Base-by-base conservation (phyloP, 1,284 basidiomycete genomes). In the Xerocomus cyaneibrunnescens region DNA sequence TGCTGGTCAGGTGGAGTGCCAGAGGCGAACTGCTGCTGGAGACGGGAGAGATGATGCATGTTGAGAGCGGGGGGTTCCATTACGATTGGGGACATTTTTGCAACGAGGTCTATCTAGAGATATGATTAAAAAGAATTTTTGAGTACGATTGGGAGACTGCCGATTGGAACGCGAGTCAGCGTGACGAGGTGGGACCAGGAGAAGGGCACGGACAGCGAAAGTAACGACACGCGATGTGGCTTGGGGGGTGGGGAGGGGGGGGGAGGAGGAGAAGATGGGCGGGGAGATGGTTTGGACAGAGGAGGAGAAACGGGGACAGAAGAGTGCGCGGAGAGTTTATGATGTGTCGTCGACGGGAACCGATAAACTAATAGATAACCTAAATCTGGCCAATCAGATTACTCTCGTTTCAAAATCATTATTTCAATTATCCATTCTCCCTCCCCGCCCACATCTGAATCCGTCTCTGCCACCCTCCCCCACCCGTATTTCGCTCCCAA, bases 61-160 rank as follows among this genome's bases (percentile, higher is more conserved):
- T 67, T 74, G 58, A 78, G 62, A 22, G 75, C 67, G 45, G 79
- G 76, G 30, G 76, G 61, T 64, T 81, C 79, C 62, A 77, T 71
- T 56, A 73, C 61, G 56, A 74, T 61, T 57, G 73, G 69, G 35
- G 71, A 71, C 72, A 75, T 74, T 69, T 68, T 49, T 52, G 50
- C 46, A 22, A 54, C 32, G 39, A 55, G 42, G 48, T 56, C 35
- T 55, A 70, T 67, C 57, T 67, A 69, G 65, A 59, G 68, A 70
- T 70, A 57, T 42, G 65, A 70, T 66, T 65, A 65, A 62, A 62
- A 30, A 39, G 50, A 45, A 57, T 9, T 53, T 54, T 66, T 34
- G 52, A 41, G 61, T 65, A 67, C 27, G 48, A 41, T 37, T 21
- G 27, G 5, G 43, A 16, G 50, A 16, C 62, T 65, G 51, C 40